Evolutionary conservation across 2,329 filamentous ascomycete genomes (phyloP).

Genomic region (Xylariaceae sp.): DNA sequence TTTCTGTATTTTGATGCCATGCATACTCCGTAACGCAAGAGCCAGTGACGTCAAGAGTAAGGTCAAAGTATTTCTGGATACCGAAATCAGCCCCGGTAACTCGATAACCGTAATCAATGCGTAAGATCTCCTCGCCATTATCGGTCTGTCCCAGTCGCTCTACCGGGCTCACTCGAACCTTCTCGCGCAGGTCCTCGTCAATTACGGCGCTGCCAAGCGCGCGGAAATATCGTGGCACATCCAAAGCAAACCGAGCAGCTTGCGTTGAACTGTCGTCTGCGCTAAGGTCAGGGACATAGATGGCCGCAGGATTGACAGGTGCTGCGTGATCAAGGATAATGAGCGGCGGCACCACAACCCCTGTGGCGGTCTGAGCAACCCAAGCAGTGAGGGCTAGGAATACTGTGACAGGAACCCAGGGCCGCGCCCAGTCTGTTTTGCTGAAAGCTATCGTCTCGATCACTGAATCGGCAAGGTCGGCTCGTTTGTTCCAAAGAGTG

Average conservation of each 20-base stretch:
- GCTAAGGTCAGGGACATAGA: constrained; percentile 19
- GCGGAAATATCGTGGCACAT: constrained; percentile 24
- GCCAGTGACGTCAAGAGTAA: constrained; percentile 36
- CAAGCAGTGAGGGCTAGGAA: constrained; percentile 20
- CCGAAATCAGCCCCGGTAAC: constrained; percentile 39
- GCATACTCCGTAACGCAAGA: constrained; percentile 41
- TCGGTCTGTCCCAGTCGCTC: constrained; percentile 18
- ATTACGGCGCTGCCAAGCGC: constrained; percentile 19
- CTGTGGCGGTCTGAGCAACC: constrained; percentile 25
- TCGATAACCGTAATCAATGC: constrained; percentile 37
- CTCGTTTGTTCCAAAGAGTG: constrained; percentile 22
- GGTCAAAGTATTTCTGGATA: constrained; percentile 34
- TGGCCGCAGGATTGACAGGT: constrained; percentile 31
- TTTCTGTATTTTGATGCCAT: constrained; percentile 31
- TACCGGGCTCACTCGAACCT: constrained; percentile 18
- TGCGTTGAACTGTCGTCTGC: neutral
- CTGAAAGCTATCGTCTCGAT: constrained; percentile 7
- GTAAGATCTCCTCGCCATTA: constrained; percentile 28
- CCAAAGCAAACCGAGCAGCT: constrained; percentile 19
- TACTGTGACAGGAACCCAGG: constrained; percentile 5
- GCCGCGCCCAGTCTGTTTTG: constrained; percentile 17
- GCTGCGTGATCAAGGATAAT: constrained; percentile 31
- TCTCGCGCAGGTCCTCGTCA: constrained; percentile 14
- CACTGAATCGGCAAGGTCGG: constrained; percentile 14
- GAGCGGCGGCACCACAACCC: constrained; percentile 25